Percentiles rank a stretch among this genome's conserved stretches.
Evolutionary conservation across 169 alveolate species (phyloP).

Genomic region (Plasmodium ovale): DNA sequence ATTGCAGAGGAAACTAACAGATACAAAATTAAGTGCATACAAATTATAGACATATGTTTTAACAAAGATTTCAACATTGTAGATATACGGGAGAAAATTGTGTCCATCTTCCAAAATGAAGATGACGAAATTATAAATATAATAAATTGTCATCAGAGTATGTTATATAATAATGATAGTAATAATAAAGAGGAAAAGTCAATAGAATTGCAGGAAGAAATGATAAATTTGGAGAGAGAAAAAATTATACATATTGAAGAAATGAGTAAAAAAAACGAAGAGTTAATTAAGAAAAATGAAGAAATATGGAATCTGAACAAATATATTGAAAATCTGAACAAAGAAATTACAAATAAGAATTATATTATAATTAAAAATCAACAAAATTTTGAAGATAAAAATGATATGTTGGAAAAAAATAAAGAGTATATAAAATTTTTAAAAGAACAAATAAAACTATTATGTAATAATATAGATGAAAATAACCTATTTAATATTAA

Average conservation of each 20-base stretch:
- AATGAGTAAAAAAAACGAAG: slow-evolving; percentile 74
- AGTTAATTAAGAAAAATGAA: slow-evolving; percentile 61
- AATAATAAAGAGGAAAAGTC: neutral
- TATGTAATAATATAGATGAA: slow-evolving; percentile 67
- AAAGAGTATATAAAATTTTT: slow-evolving; percentile 39
- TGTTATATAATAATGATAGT: slow-evolving; percentile 28
- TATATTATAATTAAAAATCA: slow-evolving; percentile 44
- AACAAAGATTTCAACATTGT: slow-evolving; percentile 58
- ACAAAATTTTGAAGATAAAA: slow-evolving; percentile 65
- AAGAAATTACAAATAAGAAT: slow-evolving; percentile 64
- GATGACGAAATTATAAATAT: slow-evolving; percentile 63
- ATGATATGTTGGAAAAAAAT: slow-evolving; percentile 58
- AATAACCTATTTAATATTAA: slow-evolving; percentile 55
- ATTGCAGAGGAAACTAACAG: slow-evolving; percentile 23
- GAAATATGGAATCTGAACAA: slow-evolving; percentile 72
- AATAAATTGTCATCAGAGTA: slow-evolving; percentile 48
- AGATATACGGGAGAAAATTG: slow-evolving; percentile 59
- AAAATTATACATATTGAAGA: slow-evolving; percentile 64
- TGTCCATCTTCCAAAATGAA: slow-evolving; percentile 48
- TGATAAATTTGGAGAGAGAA: slow-evolving; percentile 15
- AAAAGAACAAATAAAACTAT: slow-evolving; percentile 59
- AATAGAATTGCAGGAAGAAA: slow-evolving; percentile 9
- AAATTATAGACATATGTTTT: slow-evolving; percentile 72
- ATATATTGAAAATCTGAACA: slow-evolving; percentile 62
- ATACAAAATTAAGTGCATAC: slow-evolving; percentile 66